A percentile compares a stretch with the other conserved stretches of the same genome.
Evolutionary conservation across 106 monocot species (phyloP).

Genomic region (Allium cepa): DNA sequence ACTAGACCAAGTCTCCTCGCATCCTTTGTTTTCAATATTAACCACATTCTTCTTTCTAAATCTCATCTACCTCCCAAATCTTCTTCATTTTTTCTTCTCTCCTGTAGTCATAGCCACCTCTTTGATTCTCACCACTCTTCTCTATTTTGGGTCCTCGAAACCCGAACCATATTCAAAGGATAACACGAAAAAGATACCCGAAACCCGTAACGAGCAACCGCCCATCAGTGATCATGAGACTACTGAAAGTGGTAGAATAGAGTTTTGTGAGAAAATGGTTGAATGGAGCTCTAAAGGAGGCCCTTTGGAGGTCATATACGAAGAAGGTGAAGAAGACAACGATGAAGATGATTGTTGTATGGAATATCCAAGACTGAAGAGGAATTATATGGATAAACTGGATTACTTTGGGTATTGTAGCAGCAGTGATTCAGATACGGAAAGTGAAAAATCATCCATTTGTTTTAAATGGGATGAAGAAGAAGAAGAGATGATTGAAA

Average conservation of each 20-base stretch:
- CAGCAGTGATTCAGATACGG: conserved; percentile 10
- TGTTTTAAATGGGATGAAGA: conserved; percentile 23
- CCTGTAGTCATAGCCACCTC: conserved; percentile 40
- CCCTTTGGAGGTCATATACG: conserved; percentile 54
- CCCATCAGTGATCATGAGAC: background rate
- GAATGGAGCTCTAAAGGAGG: conserved; percentile 22
- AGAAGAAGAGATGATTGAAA: conserved; percentile 25
- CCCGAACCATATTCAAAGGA: background rate
- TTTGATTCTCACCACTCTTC: conserved; percentile 30
- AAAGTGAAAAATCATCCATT: conserved; percentile 1
- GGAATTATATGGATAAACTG: background rate
- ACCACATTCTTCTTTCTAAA: conserved; percentile 25
- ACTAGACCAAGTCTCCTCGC: conserved; percentile 6
- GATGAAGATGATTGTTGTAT: conserved; percentile 2
- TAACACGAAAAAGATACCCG: background rate
- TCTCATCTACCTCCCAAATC: conserved; percentile 41
- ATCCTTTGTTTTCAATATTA: conserved; percentile 35
- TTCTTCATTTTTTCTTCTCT: conserved; percentile 34
- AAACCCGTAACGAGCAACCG: background rate
- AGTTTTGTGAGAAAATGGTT: background rate
- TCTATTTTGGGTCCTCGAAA: conserved; percentile 25
- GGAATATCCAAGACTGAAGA: background rate
- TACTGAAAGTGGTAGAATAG: too few species aligned
- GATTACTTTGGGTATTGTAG: background rate
- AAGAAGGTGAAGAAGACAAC: conserved; percentile 20